phyloP scores from a whole-genome alignment of 106 monocot species.

The Agapanthus africanus region DNA sequence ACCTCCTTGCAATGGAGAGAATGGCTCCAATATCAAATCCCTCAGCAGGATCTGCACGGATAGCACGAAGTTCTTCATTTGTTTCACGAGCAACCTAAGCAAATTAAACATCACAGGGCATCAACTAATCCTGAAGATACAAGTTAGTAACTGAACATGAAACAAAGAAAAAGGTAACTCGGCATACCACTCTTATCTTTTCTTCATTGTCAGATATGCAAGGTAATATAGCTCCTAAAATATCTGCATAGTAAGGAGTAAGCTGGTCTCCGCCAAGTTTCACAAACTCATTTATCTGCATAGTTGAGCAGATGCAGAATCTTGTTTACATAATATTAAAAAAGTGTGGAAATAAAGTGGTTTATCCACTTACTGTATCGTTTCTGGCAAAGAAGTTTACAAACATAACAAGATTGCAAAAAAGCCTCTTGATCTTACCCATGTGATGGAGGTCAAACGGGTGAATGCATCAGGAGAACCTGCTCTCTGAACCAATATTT shows the following conservation, averaged over 20 bases:
- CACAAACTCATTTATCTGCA: constrained; percentile 97
- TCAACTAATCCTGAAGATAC: constrained; percentile 97
- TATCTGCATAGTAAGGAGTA: neutral
- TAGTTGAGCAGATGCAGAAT: neutral
- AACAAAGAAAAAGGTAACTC: neutral
- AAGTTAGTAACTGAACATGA: constrained; percentile 16
- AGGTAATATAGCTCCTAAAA: constrained; percentile 81
- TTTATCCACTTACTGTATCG: neutral
- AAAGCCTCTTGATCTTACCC: constrained; percentile 49
- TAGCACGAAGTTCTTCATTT: constrained; percentile 86
- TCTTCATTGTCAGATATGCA: constrained; percentile 95
- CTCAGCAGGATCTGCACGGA: constrained; percentile 68
- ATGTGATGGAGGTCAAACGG: constrained; percentile 83
- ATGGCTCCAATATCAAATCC: constrained; percentile 73
- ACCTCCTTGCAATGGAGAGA: constrained; percentile 53
- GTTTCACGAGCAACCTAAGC: constrained; percentile 63
- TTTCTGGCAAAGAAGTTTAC: neutral
- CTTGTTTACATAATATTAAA: too few species aligned
- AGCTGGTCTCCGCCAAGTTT: constrained; percentile 87
- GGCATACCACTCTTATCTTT: constrained; percentile 51
- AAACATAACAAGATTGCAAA: neutral
- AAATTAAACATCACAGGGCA: constrained; percentile 3
- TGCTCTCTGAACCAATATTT: constrained; percentile 91
- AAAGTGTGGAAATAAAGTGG: neutral
- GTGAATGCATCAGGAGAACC: constrained; percentile 89